Evolutionary conservation across 257 asterid species (phyloP), one percentile per base, ranked within the genome.

Genomic region (Ligustrum vulgare): DNA sequence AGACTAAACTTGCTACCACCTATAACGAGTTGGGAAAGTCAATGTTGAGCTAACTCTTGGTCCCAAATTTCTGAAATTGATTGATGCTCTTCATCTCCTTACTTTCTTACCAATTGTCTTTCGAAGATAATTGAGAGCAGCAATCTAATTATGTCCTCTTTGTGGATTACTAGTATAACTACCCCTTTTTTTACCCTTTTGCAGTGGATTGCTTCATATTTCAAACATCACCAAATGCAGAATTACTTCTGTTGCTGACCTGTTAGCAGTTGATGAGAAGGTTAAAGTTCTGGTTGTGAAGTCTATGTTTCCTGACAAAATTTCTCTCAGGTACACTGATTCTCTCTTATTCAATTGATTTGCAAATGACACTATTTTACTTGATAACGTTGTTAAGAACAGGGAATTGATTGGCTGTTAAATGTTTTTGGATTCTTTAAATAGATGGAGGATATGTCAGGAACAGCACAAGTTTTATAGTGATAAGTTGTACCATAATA

Each of bases 201-300:
- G 68, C 84, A 95, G 99, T 84, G 99, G 99, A 68, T 77, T 95
- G 86, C 85, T 95, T 81, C 99, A 95, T 82, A 87, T 95, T 80
- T 89, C 97, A 22, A 95, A 89, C 75, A 86, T 93, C 77, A 78
- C 88, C 54, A 86, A 67, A 18, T 93, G 84, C 69, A 80, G 83
- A 72, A 65, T 91, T 72, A 51, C 81, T 33, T 89, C 99, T 35
- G 93, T 93, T 25, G 72, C 88, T 72, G 90, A 91, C 79, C 12
- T 90, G 79, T 85, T 95, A 37, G 83, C 89, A 10, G 87, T 92
- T 74, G 96, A 83, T 81, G 97, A 95, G 70, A 85, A 79, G 84
- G 96, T 95, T 73, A 92, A 93, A 82, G 98, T 84, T 80, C 87
- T 95, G 45, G 97, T 95, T 23, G 81, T 89, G 77, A 91, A 89